Conservation (phyloP, 148 eudicot genomes). For the Amaranthus cruentus region DNA sequence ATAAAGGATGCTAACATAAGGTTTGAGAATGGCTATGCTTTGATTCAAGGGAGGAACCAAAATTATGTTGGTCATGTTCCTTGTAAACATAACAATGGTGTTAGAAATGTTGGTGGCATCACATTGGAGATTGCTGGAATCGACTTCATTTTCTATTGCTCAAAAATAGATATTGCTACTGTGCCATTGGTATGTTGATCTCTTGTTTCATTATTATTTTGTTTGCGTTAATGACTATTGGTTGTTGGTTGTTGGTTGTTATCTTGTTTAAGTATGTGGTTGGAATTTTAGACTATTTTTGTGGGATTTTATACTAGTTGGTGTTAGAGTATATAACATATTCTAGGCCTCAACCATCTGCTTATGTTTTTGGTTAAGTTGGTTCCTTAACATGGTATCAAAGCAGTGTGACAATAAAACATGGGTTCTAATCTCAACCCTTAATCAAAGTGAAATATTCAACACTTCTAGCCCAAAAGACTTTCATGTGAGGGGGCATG, state of each 20-base stretch:
- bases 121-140: conserved; percentile 30
- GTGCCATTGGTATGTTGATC: conserved; percentile 32
- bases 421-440: no score
- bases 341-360: no score
- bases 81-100: conserved; percentile 30
- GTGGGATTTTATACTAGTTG: no score
- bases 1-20: conserved; percentile 31
- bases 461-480: no score
- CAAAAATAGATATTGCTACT: conserved; percentile 37
- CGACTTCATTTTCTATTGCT: conserved; percentile 35
- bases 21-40: conserved; percentile 18
- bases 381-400: no score
- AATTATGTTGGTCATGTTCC: conserved; percentile 27
- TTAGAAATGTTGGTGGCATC: conserved; percentile 12
- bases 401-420: no score
- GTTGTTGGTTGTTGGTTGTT: background rate
- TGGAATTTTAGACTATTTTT: no score
- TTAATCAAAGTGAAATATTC: no score
- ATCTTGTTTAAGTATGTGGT: background rate
- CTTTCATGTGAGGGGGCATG: no score
- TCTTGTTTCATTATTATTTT: background rate
- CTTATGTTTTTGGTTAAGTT: no score
- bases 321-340: no score
- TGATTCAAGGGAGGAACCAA: conserved; percentile 15
- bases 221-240: background rate